A percentile compares a stretch with the other conserved stretches of the same genome.
phyloP scores from a whole-genome alignment of 768 basidiomycete species.

The Tubosaeta brunneosetosa region DNA sequence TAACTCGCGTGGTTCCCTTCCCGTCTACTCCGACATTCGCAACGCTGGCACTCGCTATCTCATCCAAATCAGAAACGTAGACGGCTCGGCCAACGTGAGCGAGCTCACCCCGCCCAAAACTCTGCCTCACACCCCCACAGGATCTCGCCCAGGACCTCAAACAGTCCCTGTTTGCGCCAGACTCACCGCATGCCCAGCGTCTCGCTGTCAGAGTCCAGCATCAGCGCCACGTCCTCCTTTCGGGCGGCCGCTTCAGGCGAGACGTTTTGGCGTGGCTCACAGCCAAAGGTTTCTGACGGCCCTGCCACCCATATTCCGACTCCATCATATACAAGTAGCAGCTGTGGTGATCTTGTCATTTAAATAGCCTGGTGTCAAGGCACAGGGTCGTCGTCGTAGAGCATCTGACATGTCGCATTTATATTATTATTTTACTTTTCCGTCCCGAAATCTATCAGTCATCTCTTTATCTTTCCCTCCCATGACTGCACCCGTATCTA shows the following conservation, averaged over 20 bases:
- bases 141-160: slow-evolving; percentile 55
- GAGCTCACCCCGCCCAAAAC: neutral
- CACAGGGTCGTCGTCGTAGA: neutral
- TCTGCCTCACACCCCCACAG: slow-evolving; percentile 31
- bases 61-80: slow-evolving; percentile 61
- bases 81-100: slow-evolving; percentile 58
- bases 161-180: slow-evolving; percentile 44
- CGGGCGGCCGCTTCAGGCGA: slow-evolving; percentile 61
- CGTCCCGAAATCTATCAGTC: neutral
- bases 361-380: slow-evolving; percentile 7
- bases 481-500: neutral
- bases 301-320: neutral
- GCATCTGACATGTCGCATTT: too few species aligned
- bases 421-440: too few species aligned
- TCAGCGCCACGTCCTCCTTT: slow-evolving; percentile 52
- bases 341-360: slow-evolving; percentile 9
- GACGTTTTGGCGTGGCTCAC: slow-evolving; percentile 60
- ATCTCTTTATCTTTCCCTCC: neutral
- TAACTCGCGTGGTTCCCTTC: slow-evolving; percentile 62
- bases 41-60: slow-evolving; percentile 58
- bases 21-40: slow-evolving; percentile 72
- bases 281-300: slow-evolving; percentile 54
- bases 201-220: slow-evolving; percentile 46
- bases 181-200: slow-evolving; percentile 43
- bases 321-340: neutral